A percentile compares a stretch with the other conserved stretches of the same genome.
phyloP scores from a whole-genome alignment of 139 green algal genomes.

The Volvox reticuliferus region DNA sequence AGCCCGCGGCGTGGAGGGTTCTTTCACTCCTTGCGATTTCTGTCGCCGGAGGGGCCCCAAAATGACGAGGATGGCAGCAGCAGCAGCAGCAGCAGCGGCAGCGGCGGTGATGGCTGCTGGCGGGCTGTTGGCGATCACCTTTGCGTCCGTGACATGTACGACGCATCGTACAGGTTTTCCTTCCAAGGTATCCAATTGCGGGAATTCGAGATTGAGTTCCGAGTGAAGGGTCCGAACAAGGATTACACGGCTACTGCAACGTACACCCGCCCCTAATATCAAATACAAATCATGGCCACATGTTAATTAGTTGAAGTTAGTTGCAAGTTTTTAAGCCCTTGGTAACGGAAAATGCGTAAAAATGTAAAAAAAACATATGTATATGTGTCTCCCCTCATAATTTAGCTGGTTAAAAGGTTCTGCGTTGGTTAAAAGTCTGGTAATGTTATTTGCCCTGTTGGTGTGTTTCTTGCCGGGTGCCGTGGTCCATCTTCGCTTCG shows the following conservation, averaged over 20 bases:
- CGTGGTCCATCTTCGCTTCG: too few species aligned
- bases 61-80: neutral
- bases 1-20: neutral
- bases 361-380: too few species aligned
- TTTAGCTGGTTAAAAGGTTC: too few species aligned
- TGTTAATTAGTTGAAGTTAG: too few species aligned
- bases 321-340: too few species aligned
- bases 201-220: conserved; percentile 26
- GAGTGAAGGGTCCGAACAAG: conserved; percentile 19
- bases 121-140: conserved; percentile 35
- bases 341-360: too few species aligned
- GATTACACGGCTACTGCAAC: conserved; percentile 9
- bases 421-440: too few species aligned
- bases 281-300: too few species aligned
- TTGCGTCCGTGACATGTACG: conserved; percentile 39
- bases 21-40: conserved; percentile 31
- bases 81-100: neutral
- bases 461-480: too few species aligned
- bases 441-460: too few species aligned
- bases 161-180: conserved; percentile 15
- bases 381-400: too few species aligned
- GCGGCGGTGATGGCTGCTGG: neutral
- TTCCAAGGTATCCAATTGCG: conserved; percentile 18
- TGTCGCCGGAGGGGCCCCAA: neutral
- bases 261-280: neutral